phyloP scores from a whole-genome alignment of 129 eudicot species.

The Arctium minus region DNA sequence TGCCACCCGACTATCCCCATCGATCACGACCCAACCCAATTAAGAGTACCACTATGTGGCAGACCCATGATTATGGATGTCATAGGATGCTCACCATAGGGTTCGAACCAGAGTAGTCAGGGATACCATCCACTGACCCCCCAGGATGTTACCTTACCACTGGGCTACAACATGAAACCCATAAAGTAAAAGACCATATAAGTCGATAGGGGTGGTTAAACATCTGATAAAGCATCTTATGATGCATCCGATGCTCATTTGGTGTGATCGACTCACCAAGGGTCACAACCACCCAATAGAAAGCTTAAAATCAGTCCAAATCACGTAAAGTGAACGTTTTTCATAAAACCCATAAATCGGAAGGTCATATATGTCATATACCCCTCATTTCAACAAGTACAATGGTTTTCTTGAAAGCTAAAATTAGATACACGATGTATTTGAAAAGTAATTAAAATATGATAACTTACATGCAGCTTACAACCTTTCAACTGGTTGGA shows the following conservation, averaged over 20 bases:
- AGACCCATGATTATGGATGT: too few relatives aligned
- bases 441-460: background rate
- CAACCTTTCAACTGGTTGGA: constrained; percentile 22
- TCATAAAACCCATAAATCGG: background rate
- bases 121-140: too few relatives aligned
- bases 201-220: background rate
- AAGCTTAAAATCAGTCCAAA: background rate
- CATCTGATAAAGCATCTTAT: background rate
- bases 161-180: background rate
- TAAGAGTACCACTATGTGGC: too few relatives aligned
- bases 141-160: too few relatives aligned
- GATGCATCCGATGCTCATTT: background rate
- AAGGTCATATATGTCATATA: background rate
- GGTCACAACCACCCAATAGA: background rate
- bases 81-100: too few relatives aligned
- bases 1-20: too few relatives aligned
- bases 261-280: background rate
- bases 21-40: too few relatives aligned
- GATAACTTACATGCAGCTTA: background rate
- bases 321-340: background rate
- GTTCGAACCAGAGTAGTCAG: too few relatives aligned
- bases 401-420: background rate
- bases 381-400: background rate
- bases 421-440: background rate
- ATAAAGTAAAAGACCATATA: background rate